phyloP scores from a whole-genome alignment of 192 early-diverging fungal genomes.

The Pecoramyces ruminantium region DNA sequence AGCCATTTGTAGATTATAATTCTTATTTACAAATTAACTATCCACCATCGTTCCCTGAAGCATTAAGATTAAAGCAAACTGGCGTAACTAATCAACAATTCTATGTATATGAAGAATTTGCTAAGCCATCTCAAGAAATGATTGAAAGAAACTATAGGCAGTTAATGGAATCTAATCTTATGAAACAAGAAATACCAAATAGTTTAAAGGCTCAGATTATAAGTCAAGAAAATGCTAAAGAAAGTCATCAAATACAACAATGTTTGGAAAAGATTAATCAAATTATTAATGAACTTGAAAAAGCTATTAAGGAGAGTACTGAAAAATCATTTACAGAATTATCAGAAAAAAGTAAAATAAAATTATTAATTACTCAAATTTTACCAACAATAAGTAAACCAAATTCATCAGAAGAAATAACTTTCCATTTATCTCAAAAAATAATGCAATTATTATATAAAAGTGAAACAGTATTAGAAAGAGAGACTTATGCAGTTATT shows the following conservation, averaged over 20 bases:
- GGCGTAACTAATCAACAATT: constrained; percentile 57
- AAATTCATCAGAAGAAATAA: background rate
- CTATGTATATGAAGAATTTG: constrained; percentile 26
- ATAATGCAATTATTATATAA: constrained; percentile 73
- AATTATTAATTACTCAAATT: background rate
- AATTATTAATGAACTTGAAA: background rate
- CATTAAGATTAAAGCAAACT: constrained; percentile 64
- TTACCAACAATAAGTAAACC: background rate
- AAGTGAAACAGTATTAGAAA: constrained; percentile 48
- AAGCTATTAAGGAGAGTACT: background rate
- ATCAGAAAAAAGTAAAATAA: background rate
- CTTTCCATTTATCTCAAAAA: constrained; percentile 7
- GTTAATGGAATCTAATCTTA: constrained; percentile 14
- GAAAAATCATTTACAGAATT: background rate
- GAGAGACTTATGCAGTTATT: constrained; percentile 67
- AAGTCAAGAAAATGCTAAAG: background rate
- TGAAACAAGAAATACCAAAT: constrained; percentile 9
- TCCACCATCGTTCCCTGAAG: constrained; percentile 69
- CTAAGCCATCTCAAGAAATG: constrained; percentile 5
- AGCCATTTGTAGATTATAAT: constrained; percentile 79
- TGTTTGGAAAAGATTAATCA: background rate
- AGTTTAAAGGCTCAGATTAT: background rate
- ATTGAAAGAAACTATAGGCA: constrained; percentile 28
- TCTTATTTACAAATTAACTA: constrained; percentile 64
- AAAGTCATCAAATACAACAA: background rate